Evolutionary conservation across 305 asterid species (phyloP).

Genomic region (Fraxinus velutina): DNA sequence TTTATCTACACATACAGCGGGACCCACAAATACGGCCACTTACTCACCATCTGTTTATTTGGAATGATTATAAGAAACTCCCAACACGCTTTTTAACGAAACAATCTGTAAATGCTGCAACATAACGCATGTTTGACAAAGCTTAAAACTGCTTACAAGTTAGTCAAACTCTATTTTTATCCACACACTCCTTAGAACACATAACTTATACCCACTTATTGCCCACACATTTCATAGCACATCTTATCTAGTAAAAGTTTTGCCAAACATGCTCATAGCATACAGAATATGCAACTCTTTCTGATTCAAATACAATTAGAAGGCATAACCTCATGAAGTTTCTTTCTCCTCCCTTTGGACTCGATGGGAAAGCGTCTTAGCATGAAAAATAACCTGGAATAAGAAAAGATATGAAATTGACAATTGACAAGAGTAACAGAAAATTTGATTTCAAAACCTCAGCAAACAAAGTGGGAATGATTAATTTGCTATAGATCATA

Average conservation of each 20-base stretch:
- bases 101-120: background rate
- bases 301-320: conserved; percentile 14
- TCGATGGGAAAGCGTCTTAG: conserved; percentile 88
- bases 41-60: background rate
- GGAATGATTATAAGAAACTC: background rate
- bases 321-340: conserved; percentile 74
- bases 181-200: background rate
- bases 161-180: background rate
- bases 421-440: background rate
- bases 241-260: background rate
- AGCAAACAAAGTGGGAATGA: conserved; percentile 5
- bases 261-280: background rate
- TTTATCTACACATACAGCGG: background rate
- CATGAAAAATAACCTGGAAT: conserved; percentile 80
- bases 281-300: background rate
- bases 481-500: conserved; percentile 20
- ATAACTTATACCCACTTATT: background rate
- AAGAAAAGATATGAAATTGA: conserved; percentile 16
- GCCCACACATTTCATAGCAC: background rate
- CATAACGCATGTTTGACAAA: background rate
- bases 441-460: conserved; percentile 11
- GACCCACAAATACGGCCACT: background rate
- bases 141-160: background rate
- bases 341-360: conserved; percentile 94
- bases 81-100: background rate